Evolutionary conservation across 2,329 filamentous ascomycete species (phyloP).

Genomic region (Fusarium newnesense): DNA sequence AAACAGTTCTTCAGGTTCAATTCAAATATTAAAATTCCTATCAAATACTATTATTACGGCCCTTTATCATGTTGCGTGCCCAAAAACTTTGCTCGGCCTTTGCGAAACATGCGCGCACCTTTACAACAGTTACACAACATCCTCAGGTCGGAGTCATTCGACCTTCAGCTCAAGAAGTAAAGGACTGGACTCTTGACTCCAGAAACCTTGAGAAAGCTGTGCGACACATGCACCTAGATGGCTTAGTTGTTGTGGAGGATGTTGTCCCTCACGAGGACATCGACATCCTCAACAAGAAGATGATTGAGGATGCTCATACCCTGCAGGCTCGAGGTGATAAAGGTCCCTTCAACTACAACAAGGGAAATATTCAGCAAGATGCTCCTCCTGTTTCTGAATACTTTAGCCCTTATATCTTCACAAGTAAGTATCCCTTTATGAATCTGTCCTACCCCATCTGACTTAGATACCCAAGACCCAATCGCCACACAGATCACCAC

Average conservation of each 20-base stretch:
- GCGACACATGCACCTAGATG: slow-evolving; percentile 61
- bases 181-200: slow-evolving; percentile 51
- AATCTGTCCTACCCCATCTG: rapidly evolving
- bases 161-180: slow-evolving; percentile 55
- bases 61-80: slow-evolving; percentile 18
- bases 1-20: not conserved
- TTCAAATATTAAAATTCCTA: rapidly evolving
- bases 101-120: slow-evolving; percentile 3
- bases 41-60: too few species aligned
- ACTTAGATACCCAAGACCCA: slow-evolving; percentile 53
- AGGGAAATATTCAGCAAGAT: slow-evolving; percentile 71
- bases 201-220: slow-evolving; percentile 67
- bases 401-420: slow-evolving; percentile 62
- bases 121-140: slow-evolving; percentile 12
- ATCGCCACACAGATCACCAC: slow-evolving; percentile 67
- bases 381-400: slow-evolving; percentile 61
- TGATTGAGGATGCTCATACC: slow-evolving; percentile 66
- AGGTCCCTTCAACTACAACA: slow-evolving; percentile 71
- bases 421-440: slow-evolving; percentile 54
- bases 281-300: slow-evolving; percentile 66
- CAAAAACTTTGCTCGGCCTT: slow-evolving; percentile 10
- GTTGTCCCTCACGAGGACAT: slow-evolving; percentile 61
- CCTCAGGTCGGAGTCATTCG: slow-evolving; percentile 36
- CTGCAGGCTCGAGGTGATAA: slow-evolving; percentile 63
- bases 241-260: slow-evolving; percentile 66